phyloP scores from a whole-genome alignment of 2,329 filamentous ascomycete genomes.

The Hymenoscyphus albidus region DNA sequence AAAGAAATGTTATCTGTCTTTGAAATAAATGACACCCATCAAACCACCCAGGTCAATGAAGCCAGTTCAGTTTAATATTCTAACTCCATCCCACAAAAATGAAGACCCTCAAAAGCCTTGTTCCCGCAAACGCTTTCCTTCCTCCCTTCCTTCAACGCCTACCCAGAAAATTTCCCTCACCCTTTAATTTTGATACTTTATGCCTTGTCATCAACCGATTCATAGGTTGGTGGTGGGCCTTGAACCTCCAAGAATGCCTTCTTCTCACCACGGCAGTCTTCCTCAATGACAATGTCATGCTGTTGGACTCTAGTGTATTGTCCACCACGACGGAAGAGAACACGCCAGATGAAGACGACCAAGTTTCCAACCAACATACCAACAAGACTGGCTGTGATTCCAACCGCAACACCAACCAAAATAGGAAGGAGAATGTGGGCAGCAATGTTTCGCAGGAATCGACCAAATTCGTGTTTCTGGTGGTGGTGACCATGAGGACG shows the following conservation, averaged over 20 bases:
- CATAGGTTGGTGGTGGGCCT: conserved; percentile 32
- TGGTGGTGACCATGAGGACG: conserved; percentile 35
- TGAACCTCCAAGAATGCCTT: conserved; percentile 28
- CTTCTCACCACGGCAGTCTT: conserved; percentile 24
- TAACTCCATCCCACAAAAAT: too few relatives aligned
- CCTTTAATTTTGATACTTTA: not conserved
- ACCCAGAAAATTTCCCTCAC: not conserved
- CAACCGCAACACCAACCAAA: conserved; percentile 64
- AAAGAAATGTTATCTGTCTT: too few relatives aligned
- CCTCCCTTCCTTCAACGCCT: not conserved
- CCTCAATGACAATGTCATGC: conserved; percentile 21
- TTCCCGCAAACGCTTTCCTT: not conserved
- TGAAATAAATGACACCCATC: too few relatives aligned
- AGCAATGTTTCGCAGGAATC: conserved; percentile 52
- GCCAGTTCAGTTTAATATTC: too few relatives aligned
- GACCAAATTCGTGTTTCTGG: conserved; percentile 41
- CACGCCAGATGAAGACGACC: conserved; percentile 55
- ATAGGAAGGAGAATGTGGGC: conserved; percentile 65
- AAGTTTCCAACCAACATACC: conserved; percentile 64
- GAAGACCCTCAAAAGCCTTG: too few relatives aligned
- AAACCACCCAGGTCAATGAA: too few relatives aligned
- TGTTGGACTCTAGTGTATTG: conserved; percentile 25
- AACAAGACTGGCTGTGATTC: conserved; percentile 62
- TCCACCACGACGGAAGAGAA: conserved; percentile 45
- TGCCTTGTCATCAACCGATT: conserved; percentile 4